Evolutionary conservation across 225 moss, liverwort and hornwort species (phyloP).

Genomic region (Rhytidiadelphus loreus): DNA sequence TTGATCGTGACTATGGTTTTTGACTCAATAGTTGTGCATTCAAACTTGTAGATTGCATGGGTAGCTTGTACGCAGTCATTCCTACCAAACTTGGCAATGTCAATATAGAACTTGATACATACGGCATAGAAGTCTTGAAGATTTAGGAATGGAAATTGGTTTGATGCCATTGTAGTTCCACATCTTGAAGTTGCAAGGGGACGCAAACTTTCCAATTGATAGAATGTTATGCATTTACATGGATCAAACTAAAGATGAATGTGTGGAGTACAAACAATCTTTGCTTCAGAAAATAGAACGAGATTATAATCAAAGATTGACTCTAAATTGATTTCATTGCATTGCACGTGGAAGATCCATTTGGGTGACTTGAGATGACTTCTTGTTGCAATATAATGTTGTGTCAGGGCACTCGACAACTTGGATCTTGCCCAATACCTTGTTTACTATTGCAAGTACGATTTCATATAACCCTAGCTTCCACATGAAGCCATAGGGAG

Average conservation of each 20-base stretch:
- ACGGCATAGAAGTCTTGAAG: not conserved
- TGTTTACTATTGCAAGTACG: not conserved
- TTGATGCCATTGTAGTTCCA: not conserved
- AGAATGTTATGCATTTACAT: not conserved
- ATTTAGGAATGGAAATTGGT: not conserved
- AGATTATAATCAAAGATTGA: rapidly evolving
- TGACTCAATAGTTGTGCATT: not conserved
- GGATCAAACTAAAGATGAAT: not conserved
- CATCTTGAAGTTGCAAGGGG: not conserved
- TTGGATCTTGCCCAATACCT: not conserved
- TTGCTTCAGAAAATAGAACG: not conserved
- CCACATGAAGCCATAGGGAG: not conserved
- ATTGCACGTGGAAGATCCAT: not conserved
- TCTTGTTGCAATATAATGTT: not conserved
- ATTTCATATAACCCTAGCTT: not conserved
- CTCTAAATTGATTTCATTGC: not conserved
- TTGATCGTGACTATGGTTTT: not conserved
- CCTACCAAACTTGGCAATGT: not conserved
- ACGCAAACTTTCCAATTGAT: not conserved
- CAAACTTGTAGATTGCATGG: not conserved
- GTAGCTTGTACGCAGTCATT: not conserved
- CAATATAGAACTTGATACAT: not conserved
- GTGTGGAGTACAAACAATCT: not conserved
- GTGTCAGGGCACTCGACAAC: not conserved
- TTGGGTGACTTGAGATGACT: not conserved